Evolutionary conservation across 2,329 filamentous ascomycete species (phyloP).

Genomic region (Balansia obtecta): DNA sequence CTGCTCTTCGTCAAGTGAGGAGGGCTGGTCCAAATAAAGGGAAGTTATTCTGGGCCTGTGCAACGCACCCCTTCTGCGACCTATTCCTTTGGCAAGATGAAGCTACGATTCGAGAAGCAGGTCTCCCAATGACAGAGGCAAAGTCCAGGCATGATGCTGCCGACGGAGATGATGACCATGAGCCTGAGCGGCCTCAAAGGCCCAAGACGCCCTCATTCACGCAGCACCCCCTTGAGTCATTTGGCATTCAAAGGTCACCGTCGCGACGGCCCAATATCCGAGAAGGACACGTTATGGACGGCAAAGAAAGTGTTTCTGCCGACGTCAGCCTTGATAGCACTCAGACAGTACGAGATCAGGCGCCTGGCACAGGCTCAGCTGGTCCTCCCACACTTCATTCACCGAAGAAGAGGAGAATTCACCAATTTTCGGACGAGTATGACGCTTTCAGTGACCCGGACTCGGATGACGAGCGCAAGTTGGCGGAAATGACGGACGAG

Average conservation of each 20-base stretch:
- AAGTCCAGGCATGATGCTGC: not conserved
- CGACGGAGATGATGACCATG: not conserved
- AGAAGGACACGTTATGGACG: not conserved
- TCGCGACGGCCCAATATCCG: constrained; percentile 5
- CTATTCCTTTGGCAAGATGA: constrained; percentile 35
- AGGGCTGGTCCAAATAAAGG: constrained; percentile 28
- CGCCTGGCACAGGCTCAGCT: not conserved
- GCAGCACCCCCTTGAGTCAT: constrained; percentile 17
- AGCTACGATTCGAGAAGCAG: constrained; percentile 19
- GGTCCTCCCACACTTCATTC: constrained; percentile 4
- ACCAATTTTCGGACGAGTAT: constrained; percentile 15
- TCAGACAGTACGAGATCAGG: not conserved
- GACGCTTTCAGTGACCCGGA: constrained; percentile 21
- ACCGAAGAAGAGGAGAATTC: constrained; percentile 19
- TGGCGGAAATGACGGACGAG: constrained; percentile 23
- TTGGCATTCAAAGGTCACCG: constrained; percentile 16
- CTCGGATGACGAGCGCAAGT: constrained; percentile 27
- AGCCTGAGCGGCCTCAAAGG: constrained; percentile 5
- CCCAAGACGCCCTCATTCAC: constrained; percentile 17
- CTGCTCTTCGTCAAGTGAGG: constrained; percentile 22
- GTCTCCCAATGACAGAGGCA: constrained; percentile 6
- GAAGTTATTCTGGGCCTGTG: constrained; percentile 30
- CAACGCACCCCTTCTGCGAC: constrained; percentile 21
- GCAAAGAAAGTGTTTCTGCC: not conserved
- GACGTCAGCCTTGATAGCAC: not conserved